phyloP scores from a whole-genome alignment of 345 rosid genomes.

The Hypericum androsaemum region DNA sequence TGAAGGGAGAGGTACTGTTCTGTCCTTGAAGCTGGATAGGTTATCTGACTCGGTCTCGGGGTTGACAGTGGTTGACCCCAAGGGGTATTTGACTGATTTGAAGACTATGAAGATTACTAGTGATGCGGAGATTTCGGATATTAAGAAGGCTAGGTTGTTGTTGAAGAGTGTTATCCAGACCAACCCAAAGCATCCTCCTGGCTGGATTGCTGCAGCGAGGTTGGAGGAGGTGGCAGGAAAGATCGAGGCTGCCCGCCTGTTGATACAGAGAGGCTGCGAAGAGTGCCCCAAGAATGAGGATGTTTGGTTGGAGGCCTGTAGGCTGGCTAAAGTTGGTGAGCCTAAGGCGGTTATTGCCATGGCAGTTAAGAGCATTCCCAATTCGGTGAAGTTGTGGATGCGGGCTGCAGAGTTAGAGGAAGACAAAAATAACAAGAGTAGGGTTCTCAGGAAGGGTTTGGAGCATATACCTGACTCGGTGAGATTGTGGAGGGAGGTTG shows the following conservation, averaged over 20 bases:
- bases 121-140: slow-evolving; percentile 89
- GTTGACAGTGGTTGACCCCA: slow-evolving; percentile 85
- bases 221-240: slow-evolving; percentile 96
- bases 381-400: slow-evolving; percentile 82
- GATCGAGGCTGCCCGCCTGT: slow-evolving; percentile 64
- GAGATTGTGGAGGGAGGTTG: slow-evolving; percentile 87
- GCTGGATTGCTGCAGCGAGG: slow-evolving; percentile 97
- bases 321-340: slow-evolving; percentile 76
- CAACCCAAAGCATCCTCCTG: slow-evolving; percentile 82
- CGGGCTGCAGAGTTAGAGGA: slow-evolving; percentile 83
- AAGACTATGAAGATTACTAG: slow-evolving; percentile 94
- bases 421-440: slow-evolving; percentile 59
- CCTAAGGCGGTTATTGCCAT: slow-evolving; percentile 83
- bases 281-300: slow-evolving; percentile 89
- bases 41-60: slow-evolving; percentile 81
- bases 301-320: slow-evolving; percentile 91
- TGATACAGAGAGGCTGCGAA: slow-evolving; percentile 80
- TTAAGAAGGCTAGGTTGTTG: slow-evolving; percentile 81
- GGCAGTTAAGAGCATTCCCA: slow-evolving; percentile 77
- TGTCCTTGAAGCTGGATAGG: slow-evolving; percentile 82
- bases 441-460: slow-evolving; percentile 78
- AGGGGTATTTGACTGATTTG: slow-evolving; percentile 82
- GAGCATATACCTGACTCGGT: slow-evolving; percentile 81
- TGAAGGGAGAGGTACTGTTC: slow-evolving; percentile 90
- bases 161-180: slow-evolving; percentile 83